These are phyloP conservation scores for Naganishia randhawae DNA, from an alignment of 768 basidiomycete species.

Conservation along the genomic window DNA sequence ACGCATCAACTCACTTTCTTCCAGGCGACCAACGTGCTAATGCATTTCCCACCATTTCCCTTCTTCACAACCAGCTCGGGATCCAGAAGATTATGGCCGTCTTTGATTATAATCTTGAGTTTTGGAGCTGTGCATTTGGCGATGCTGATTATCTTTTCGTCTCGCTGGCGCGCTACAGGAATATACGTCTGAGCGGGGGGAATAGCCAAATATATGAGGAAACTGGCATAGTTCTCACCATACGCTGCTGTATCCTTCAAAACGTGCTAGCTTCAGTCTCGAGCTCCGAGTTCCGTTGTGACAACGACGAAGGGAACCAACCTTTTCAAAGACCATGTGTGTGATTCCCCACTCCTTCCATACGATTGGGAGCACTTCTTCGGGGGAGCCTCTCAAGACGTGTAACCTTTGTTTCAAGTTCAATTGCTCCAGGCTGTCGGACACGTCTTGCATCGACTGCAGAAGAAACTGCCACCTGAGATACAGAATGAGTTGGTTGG, in stretches of 20 bases:
- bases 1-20: slow-evolving; percentile 38
- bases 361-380: slow-evolving; percentile 43
- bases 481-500: background rate
- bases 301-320: slow-evolving; percentile 20
- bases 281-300: background rate
- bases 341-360: slow-evolving; percentile 51
- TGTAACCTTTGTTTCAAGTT: slow-evolving; percentile 46
- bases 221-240: background rate
- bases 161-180: slow-evolving; percentile 33
- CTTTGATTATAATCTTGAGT: slow-evolving; percentile 44
- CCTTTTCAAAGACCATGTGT: slow-evolving; percentile 50
- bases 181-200: background rate
- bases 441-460: slow-evolving; percentile 46
- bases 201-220: background rate
- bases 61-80: slow-evolving; percentile 44
- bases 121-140: slow-evolving; percentile 26
- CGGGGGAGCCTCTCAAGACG: slow-evolving; percentile 48
- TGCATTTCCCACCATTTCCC: slow-evolving; percentile 45
- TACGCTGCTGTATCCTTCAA: slow-evolving; percentile 25
- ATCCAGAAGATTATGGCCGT: slow-evolving; percentile 51
- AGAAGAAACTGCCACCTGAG: slow-evolving; percentile 39
- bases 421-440: slow-evolving; percentile 38
- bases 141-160: slow-evolving; percentile 40
- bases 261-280: background rate
- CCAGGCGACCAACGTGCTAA: slow-evolving; percentile 48